These are phyloP conservation scores for Cutaneotrichosporon sp. DNA, from an alignment of 1,284 basidiomycete genomes.

Conservation along the genomic window DNA sequence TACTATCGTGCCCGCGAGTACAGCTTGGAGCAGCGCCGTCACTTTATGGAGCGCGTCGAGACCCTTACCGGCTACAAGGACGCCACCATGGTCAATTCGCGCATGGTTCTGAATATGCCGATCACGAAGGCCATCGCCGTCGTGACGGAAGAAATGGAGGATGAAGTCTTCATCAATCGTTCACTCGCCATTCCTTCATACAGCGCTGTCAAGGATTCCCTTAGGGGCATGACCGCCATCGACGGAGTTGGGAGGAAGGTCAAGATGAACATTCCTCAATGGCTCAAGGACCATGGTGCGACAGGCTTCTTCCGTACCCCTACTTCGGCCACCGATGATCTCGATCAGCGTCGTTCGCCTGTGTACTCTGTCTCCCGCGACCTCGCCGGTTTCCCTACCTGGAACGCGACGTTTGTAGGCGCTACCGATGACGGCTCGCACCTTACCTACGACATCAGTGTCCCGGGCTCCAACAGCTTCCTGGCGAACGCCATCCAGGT, in stretches of 20 bases:
- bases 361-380: neutral
- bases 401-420: neutral
- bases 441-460: neutral
- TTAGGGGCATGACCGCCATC: neutral
- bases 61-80: neutral
- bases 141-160: neutral
- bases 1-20: neutral
- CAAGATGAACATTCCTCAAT: neutral
- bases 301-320: neutral
- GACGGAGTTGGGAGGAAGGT: neutral
- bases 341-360: neutral
- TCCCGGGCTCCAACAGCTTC: neutral
- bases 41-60: neutral
- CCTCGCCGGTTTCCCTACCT: neutral
- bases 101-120: neutral
- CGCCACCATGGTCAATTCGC: neutral
- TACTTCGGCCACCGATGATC: too few species aligned
- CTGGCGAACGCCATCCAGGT: conserved; percentile 45
- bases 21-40: neutral
- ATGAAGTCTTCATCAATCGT: neutral
- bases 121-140: neutral
- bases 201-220: neutral
- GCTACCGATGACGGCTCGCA: neutral
- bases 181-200: neutral
- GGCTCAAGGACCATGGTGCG: neutral